Conservation (phyloP, 306 rosid species). For the Dalbergia cultrata region DNA sequence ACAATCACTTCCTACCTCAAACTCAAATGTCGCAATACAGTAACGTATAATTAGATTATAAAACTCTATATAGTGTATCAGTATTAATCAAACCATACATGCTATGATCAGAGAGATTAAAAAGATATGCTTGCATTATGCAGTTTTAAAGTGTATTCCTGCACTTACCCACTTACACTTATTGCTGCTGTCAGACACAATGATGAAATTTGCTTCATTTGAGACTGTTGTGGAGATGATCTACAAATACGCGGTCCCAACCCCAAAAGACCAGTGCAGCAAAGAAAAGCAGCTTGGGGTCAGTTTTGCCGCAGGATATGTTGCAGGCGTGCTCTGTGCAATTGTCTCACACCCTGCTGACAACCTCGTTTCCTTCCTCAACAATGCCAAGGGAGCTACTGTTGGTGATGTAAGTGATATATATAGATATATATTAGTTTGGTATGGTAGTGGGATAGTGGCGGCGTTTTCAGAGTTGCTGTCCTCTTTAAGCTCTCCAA, state of each 20-base stretch:
- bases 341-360: slow-evolving; percentile 87
- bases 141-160: slow-evolving; percentile 21
- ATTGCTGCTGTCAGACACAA: slow-evolving; percentile 60
- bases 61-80: neutral
- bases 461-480: too few relatives aligned
- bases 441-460: too few relatives aligned
- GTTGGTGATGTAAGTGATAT: slow-evolving; percentile 67
- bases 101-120: neutral
- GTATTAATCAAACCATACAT: neutral
- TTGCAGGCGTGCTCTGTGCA: slow-evolving; percentile 77
- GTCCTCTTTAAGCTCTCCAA: too few relatives aligned
- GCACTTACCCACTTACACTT: neutral
- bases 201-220: slow-evolving; percentile 86
- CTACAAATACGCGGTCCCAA: slow-evolving; percentile 72
- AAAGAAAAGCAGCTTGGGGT: slow-evolving; percentile 71
- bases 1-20: too few relatives aligned
- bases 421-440: too few relatives aligned
- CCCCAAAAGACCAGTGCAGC: slow-evolving; percentile 76
- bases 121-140: neutral
- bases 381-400: slow-evolving; percentile 86
- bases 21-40: too few relatives aligned
- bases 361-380: slow-evolving; percentile 84
- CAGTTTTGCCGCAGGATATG: slow-evolving; percentile 77
- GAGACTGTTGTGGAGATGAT: slow-evolving; percentile 73
- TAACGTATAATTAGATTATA: too few relatives aligned